phyloP scores from a whole-genome alignment of 2,329 filamentous ascomycete genomes.

The Ophiostoma australiae region DNA sequence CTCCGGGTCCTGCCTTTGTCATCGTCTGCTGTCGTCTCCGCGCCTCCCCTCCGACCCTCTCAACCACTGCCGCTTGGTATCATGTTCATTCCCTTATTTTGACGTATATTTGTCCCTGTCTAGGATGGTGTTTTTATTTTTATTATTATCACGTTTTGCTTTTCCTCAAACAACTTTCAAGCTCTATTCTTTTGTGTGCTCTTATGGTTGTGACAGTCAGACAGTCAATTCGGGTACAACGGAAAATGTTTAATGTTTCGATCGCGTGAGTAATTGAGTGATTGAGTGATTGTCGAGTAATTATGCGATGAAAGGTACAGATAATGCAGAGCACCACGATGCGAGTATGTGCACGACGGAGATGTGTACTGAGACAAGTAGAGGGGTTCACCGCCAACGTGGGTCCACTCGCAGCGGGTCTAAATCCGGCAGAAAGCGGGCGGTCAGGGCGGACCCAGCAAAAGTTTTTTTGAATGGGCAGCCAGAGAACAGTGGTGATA shows the following conservation, averaged over 20 bases:
- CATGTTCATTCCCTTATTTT: slow-evolving; percentile 13
- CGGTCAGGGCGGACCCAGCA: slow-evolving; percentile 15
- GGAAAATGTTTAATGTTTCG: not conserved
- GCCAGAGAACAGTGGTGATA: not conserved
- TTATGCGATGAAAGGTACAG: too few species aligned
- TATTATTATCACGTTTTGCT: slow-evolving; percentile 1
- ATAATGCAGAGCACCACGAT: too few species aligned
- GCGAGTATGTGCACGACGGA: too few species aligned
- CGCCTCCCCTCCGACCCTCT: not conserved
- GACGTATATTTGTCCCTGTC: slow-evolving; percentile 18
- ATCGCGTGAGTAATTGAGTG: not conserved
- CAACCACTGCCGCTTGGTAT: not conserved
- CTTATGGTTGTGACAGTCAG: not conserved
- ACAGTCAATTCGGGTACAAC: slow-evolving; percentile 5
- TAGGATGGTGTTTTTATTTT: slow-evolving; percentile 23
- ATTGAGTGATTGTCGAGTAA: not conserved
- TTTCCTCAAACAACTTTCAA: slow-evolving; percentile 16
- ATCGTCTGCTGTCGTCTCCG: not conserved
- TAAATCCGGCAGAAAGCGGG: not conserved
- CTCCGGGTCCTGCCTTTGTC: not conserved
- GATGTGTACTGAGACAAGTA: not conserved
- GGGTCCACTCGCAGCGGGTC: not conserved
- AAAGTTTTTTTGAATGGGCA: slow-evolving; percentile 15
- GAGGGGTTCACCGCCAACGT: not conserved
- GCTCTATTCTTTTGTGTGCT: slow-evolving; percentile 17